These are phyloP conservation scores for Cyclostephanos invisitatus DNA, from an alignment of 108 stramenopile genomes.

Conservation along the genomic window DNA sequence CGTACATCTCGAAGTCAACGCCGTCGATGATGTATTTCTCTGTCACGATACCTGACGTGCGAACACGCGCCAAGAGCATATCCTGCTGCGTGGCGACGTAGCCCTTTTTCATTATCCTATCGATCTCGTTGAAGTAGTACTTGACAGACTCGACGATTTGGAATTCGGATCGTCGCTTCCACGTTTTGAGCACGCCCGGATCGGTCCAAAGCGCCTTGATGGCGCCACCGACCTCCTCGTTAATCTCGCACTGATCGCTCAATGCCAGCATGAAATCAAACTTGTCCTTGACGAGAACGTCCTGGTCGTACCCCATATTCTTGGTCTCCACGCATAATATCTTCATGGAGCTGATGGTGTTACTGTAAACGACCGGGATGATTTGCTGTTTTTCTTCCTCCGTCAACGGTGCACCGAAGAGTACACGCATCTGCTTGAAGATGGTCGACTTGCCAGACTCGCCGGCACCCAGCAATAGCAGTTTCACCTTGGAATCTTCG, in stretches of 20 bases:
- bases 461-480: slow-evolving; percentile 97
- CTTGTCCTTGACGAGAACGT: slow-evolving; percentile 50
- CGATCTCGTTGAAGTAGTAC: slow-evolving; percentile 79
- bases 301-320: slow-evolving; percentile 55
- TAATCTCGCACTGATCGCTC: slow-evolving; percentile 54
- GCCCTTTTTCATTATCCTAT: slow-evolving; percentile 62
- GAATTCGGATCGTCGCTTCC: slow-evolving; percentile 76
- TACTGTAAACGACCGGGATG: slow-evolving; percentile 83
- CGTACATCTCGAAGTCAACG: slow-evolving; percentile 96
- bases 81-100: slow-evolving; percentile 91
- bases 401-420: slow-evolving; percentile 72
- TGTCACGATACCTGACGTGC: slow-evolving; percentile 94
- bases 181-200: slow-evolving; percentile 62
- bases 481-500: slow-evolving; percentile 83
- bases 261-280: slow-evolving; percentile 39
- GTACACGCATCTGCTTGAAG: slow-evolving; percentile 94
- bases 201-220: slow-evolving; percentile 69
- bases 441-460: slow-evolving; percentile 99
- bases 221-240: slow-evolving; percentile 48
- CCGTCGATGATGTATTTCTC: slow-evolving; percentile 88
- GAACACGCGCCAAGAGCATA: slow-evolving; percentile 94
- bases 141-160: slow-evolving; percentile 80
- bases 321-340: slow-evolving; percentile 74
- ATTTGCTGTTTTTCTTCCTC: slow-evolving; percentile 85
- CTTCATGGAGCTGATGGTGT: slow-evolving; percentile 77